Evolutionary conservation across 2,329 filamentous ascomycete species (phyloP).

Genomic region (Cercospora brassicicola): DNA sequence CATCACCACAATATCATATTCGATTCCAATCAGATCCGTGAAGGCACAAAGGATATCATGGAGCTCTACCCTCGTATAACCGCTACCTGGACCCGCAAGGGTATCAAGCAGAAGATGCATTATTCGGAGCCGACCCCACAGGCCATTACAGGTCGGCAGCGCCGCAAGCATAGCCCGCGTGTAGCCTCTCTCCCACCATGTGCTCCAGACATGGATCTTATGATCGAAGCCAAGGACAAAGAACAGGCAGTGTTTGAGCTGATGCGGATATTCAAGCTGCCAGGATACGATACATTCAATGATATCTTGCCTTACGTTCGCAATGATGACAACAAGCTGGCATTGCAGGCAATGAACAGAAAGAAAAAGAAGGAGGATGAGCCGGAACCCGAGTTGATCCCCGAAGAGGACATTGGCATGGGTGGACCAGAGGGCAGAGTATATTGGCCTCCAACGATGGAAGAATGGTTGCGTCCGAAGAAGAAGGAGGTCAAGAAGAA

Average conservation of each 20-base stretch:
- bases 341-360: constrained; percentile 41
- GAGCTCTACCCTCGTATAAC: constrained; percentile 72
- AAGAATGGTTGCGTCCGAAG: constrained; percentile 81
- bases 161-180: constrained; percentile 81
- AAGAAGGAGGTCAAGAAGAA: constrained; percentile 67
- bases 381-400: constrained; percentile 47
- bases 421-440: constrained; percentile 78
- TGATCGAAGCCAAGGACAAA: constrained; percentile 99
- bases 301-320: constrained; percentile 76
- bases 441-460: constrained; percentile 87
- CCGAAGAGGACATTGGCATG: constrained; percentile 75
- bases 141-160: constrained; percentile 74
- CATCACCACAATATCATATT: constrained; percentile 97
- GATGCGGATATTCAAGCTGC: constrained; percentile 83
- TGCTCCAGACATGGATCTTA: constrained; percentile 81
- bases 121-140: constrained; percentile 78
- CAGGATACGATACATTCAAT: constrained; percentile 73
- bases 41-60: constrained; percentile 81
- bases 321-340: constrained; percentile 68
- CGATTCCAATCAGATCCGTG: constrained; percentile 68
- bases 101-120: constrained; percentile 93
- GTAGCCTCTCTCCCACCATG: constrained; percentile 82
- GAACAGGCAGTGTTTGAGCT: constrained; percentile 94
- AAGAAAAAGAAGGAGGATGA: constrained; percentile 44
- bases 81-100: constrained; percentile 79